phyloP scores from a whole-genome alignment of 257 asterid genomes.

The Leptodermis oblonga region DNA sequence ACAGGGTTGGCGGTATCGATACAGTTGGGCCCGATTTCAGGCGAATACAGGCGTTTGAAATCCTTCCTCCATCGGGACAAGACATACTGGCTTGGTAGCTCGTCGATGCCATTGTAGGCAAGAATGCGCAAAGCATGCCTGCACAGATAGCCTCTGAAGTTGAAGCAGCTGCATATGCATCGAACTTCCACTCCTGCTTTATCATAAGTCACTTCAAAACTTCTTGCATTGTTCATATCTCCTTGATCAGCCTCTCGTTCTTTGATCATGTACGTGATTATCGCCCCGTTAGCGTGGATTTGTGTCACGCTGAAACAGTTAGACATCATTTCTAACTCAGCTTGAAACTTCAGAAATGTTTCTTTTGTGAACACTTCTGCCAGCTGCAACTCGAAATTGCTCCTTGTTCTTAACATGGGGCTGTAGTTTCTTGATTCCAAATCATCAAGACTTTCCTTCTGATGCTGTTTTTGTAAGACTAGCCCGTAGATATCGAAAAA shows the following conservation, averaged over 20 bases:
- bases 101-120: slow-evolving; percentile 26
- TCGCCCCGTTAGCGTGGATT: slow-evolving; percentile 25
- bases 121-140: slow-evolving; percentile 32
- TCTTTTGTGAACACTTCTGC: slow-evolving; percentile 33
- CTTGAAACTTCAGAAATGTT: slow-evolving; percentile 30
- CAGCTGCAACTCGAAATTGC: slow-evolving; percentile 29
- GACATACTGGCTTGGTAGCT: slow-evolving; percentile 31
- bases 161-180: slow-evolving; percentile 36
- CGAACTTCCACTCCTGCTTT: slow-evolving; percentile 31
- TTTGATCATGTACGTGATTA: slow-evolving; percentile 28
- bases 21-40: slow-evolving; percentile 23
- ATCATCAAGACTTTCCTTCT: slow-evolving; percentile 35
- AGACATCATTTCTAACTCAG: slow-evolving; percentile 24
- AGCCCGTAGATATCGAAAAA: slow-evolving; percentile 25
- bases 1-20: slow-evolving; percentile 28
- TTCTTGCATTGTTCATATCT: slow-evolving; percentile 8
- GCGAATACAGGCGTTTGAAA: slow-evolving; percentile 29
- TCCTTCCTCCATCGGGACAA: slow-evolving; percentile 38
- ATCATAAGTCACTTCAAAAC: slow-evolving; percentile 30
- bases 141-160: slow-evolving; percentile 34
- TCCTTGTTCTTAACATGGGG: slow-evolving; percentile 23
- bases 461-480: slow-evolving; percentile 21
- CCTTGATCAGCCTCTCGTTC: slow-evolving; percentile 24
- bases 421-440: slow-evolving; percentile 22
- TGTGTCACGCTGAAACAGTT: slow-evolving; percentile 25